Evolutionary conservation across 352 stramenopile genomes (phyloP).

Genomic region (Blastocystis hominis): DNA sequence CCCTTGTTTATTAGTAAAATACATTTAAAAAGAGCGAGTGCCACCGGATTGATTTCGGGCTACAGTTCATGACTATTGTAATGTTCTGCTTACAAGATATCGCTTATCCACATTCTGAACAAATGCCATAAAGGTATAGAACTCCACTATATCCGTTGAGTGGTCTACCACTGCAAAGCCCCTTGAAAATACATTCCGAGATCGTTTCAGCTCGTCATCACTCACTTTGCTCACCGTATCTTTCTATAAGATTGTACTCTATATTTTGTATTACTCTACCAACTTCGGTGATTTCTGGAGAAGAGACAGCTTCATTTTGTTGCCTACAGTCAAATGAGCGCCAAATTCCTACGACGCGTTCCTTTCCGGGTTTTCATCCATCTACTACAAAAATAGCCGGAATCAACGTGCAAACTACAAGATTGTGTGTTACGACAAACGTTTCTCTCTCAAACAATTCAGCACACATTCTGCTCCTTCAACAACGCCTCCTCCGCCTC

Average conservation of each 20-base stretch:
- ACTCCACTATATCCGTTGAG: neutral
- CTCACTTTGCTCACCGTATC: too few species aligned
- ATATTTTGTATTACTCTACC: neutral
- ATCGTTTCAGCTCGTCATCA: too few species aligned
- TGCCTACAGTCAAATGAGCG: too few species aligned
- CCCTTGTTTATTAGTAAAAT: neutral
- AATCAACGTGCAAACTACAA: too few species aligned
- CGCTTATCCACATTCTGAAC: neutral
- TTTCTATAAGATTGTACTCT: too few species aligned
- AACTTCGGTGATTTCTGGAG: neutral
- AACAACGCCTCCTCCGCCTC: neutral
- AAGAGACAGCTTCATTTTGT: neutral
- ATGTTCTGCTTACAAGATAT: neutral
- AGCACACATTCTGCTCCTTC: neutral
- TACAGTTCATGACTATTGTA: neutral
- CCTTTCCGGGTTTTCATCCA: neutral
- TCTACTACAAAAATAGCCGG: neutral
- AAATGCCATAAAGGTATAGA: neutral
- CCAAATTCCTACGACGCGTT: neutral
- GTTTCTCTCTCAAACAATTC: neutral
- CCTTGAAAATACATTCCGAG: too few species aligned
- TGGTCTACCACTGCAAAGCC: neutral
- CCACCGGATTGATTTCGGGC: neutral
- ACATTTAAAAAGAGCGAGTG: neutral
- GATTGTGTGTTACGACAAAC: too few species aligned